A percentile compares a stretch with the other conserved stretches of the same genome.
phyloP scores from a whole-genome alignment of 192 early-diverging fungal species.

The Backusella australiensis region DNA sequence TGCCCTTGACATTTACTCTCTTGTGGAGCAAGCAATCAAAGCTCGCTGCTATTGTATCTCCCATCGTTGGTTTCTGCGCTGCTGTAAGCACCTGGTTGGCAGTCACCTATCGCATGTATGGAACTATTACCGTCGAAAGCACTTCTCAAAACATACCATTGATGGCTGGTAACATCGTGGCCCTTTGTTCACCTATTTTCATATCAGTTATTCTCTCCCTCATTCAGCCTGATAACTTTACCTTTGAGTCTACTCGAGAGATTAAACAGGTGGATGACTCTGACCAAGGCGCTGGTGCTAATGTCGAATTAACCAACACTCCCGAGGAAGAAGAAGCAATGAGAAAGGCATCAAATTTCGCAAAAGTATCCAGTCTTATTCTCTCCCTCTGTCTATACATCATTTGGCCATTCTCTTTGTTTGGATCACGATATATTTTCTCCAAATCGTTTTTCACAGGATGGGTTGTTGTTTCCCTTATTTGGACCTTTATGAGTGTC shows the following conservation, averaged over 20 bases:
- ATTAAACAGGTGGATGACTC: slow-evolving; percentile 49
- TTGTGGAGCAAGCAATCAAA: slow-evolving; percentile 65
- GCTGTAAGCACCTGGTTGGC: slow-evolving; percentile 64
- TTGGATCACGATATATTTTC: slow-evolving; percentile 63
- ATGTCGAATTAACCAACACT: slow-evolving; percentile 14
- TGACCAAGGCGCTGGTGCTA: not conserved
- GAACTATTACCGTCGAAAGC: slow-evolving; percentile 52
- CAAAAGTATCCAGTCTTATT: slow-evolving; percentile 46
- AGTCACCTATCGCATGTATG: slow-evolving; percentile 48
- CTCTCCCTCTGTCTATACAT: slow-evolving; percentile 60
- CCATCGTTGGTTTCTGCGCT: slow-evolving; percentile 49
- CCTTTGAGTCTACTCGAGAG: slow-evolving; percentile 50
- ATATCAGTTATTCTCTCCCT: slow-evolving; percentile 41
- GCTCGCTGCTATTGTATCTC: slow-evolving; percentile 49
- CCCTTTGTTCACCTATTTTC: slow-evolving; percentile 33
- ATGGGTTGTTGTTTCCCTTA: slow-evolving; percentile 63
- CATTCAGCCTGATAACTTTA: slow-evolving; percentile 61
- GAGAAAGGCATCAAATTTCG: slow-evolving; percentile 59
- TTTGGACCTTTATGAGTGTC: slow-evolving; percentile 58
- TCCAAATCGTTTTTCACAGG: slow-evolving; percentile 63
- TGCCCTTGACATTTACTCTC: slow-evolving; percentile 64
- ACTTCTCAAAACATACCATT: slow-evolving; percentile 71
- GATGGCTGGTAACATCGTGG: slow-evolving; percentile 70
- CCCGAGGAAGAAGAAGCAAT: slow-evolving; percentile 34
- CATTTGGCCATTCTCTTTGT: slow-evolving; percentile 74